Base-by-base conservation (phyloP, 352 stramenopile species). In the Phytophthora fragariae region DNA sequence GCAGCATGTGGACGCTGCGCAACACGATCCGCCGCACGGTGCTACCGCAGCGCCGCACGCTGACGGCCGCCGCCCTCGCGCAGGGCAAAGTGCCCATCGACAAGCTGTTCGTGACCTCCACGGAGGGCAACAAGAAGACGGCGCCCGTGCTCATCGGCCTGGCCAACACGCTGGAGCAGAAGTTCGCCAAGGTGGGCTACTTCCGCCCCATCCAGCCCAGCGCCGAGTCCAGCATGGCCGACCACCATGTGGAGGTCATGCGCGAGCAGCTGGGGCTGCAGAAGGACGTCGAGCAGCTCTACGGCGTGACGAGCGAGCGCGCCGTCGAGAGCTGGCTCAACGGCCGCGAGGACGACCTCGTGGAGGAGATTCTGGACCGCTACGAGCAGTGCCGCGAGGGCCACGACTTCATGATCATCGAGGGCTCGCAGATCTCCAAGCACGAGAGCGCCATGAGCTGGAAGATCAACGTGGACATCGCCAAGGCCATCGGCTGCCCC, bases 341-440 rank as follows among this genome's bases (percentile, higher is more conserved):
- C 9, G 85, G 85, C 71, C 87, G 89, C 41, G 72, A 79, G 27
- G 88, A 93, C 68, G 85, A 92, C 44, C 60, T 95, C 0, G 72
- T 93, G 1, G 88, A 93, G 57, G 79, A 88, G 59, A 92, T 95
- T 44, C 57, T 95, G 21, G 81, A 80, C 29, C 80, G 81, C 15
- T 93, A 85, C 63, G 88, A 95, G 49, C 57, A 77, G 9, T 74
- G 73, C 59, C 80, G 83, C 21, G 53, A 82, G 33, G 72, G 84
- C 41, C 86, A 95, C 72, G 88, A 95, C 76, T 95, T 95, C 60
- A 90, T 95, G 81, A 88, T 95, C 70, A 89, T 95, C 41, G 88
- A 95, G 62, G 88, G 88, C n/a, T 87, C 86, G 9, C 79, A 84
- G 58, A 63, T 95, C 47, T 83, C 84, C 29, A 75, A 89, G 62